Percentiles rank a stretch among this genome's conserved stretches.
These are phyloP conservation scores for Lathyrus aphaca DNA, from an alignment of 306 rosid species.

Conservation along the genomic window DNA sequence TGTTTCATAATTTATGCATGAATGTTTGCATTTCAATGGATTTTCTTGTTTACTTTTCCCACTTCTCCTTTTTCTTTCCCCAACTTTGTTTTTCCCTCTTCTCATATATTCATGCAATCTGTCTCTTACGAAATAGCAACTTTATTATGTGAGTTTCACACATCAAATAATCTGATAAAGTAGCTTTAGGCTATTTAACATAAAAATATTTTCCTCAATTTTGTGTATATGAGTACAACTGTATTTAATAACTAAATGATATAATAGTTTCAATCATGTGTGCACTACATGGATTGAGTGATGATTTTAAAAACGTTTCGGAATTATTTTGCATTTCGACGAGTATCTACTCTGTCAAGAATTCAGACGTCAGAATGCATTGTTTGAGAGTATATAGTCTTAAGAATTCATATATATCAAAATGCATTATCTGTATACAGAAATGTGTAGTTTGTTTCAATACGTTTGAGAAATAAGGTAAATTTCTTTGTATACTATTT, in stretches of 20 bases:
- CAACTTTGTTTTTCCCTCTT: neutral
- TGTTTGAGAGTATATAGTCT: no score
- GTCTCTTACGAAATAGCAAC: neutral
- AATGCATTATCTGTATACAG: slow-evolving; percentile 12
- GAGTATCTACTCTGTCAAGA: neutral
- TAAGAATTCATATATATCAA: slow-evolving; percentile 12
- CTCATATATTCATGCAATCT: neutral
- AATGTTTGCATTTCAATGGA: neutral
- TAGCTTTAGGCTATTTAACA: neutral
- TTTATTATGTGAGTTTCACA: neutral
- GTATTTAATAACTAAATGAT: slow-evolving; percentile 1
- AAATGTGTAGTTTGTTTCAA: slow-evolving; percentile 8
- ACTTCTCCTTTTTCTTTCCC: neutral
- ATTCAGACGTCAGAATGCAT: no score
- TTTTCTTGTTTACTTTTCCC: neutral
- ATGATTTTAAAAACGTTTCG: neutral
- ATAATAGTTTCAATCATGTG: slow-evolving; percentile 18
- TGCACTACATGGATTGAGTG: slow-evolving; percentile 2
- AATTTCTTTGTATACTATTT: slow-evolving; percentile 33
- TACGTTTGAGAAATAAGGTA: slow-evolving; percentile 12
- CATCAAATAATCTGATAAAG: neutral
- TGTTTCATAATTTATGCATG: neutral
- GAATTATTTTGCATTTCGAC: neutral
- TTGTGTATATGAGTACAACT: neutral
- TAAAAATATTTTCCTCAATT: slow-evolving; percentile 5